phyloP scores from a whole-genome alignment of 2,329 filamentous ascomycete genomes.

The Fusarium irregulare region DNA sequence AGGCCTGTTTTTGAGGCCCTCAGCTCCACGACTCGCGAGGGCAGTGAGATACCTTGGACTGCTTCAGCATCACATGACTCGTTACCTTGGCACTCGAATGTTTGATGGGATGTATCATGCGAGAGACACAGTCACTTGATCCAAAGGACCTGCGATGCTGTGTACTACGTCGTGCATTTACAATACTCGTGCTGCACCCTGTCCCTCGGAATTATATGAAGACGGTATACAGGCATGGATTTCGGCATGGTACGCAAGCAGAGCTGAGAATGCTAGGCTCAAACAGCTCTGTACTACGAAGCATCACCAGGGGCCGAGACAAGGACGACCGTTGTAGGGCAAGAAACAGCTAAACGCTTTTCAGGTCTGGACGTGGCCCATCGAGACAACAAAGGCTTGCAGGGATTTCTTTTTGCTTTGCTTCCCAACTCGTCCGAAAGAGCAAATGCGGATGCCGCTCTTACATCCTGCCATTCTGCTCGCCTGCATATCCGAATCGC shows the following conservation, averaged over 20 bases:
- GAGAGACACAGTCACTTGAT: slow-evolving; percentile 12
- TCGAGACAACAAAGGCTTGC: slow-evolving; percentile 30
- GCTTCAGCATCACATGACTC: not conserved
- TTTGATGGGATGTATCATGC: not conserved
- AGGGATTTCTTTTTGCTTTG: slow-evolving; percentile 8
- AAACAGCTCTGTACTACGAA: not conserved
- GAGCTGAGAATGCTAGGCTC: not conserved
- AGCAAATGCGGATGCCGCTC: not conserved
- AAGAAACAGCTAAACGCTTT: slow-evolving; percentile 12
- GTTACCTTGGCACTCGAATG: not conserved
- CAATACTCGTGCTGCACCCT: not conserved
- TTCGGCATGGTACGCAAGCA: not conserved
- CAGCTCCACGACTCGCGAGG: not conserved
- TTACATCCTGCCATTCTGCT: not conserved
- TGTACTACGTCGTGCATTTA: not conserved
- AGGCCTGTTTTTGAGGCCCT: not conserved
- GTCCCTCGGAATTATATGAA: not conserved
- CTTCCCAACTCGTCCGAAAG: not conserved
- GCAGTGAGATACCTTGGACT: not conserved
- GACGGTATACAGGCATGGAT: not conserved
- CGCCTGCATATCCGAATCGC: slow-evolving; percentile 20
- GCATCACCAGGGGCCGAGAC: not conserved
- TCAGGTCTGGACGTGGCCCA: not conserved
- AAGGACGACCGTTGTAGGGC: not conserved
- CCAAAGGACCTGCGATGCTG: not conserved